Conservation (phyloP, 805 yeast genomes). For the Saturnispora zaruensis region DNA sequence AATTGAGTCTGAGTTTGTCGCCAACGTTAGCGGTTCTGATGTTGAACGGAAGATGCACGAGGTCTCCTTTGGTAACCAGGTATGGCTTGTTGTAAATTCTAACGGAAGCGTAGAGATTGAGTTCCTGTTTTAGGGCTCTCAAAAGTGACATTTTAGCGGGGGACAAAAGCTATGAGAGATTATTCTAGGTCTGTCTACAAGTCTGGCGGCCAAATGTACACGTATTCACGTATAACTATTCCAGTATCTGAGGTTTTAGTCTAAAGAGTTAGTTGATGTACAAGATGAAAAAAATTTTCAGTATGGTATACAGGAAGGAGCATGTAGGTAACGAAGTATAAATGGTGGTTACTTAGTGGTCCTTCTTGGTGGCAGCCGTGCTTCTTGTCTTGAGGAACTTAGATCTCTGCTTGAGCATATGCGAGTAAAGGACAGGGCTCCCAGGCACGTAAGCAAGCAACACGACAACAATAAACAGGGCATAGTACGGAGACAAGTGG, state of each 20-base stretch:
- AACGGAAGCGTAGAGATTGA: slow-evolving; percentile 71
- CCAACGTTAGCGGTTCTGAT: slow-evolving; percentile 76
- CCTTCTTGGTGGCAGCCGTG: background rate
- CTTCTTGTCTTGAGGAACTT: slow-evolving; percentile 45
- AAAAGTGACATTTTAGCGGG: slow-evolving; percentile 1
- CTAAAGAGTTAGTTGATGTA: background rate
- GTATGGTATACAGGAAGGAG: background rate
- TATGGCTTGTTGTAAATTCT: slow-evolving; percentile 78
- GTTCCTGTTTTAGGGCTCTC: slow-evolving; percentile 44
- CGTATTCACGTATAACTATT: background rate
- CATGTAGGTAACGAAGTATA: background rate
- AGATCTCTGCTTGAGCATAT: slow-evolving; percentile 83
- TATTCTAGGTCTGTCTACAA: background rate
- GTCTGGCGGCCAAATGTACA: background rate
- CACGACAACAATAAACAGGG: slow-evolving; percentile 45
- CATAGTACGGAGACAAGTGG: slow-evolving; percentile 31
- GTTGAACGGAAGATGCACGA: slow-evolving; percentile 67
- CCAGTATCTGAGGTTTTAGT: background rate
- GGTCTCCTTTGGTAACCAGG: slow-evolving; percentile 87
- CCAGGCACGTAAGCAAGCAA: slow-evolving; percentile 78
- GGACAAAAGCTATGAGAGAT: background rate
- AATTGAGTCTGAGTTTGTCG: slow-evolving; percentile 62
- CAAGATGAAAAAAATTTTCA: background rate
- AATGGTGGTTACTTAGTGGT: background rate
- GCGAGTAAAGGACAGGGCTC: slow-evolving; percentile 70